Conservation (phyloP, 2,329 filamentous ascomycete genomes). For the Botrytis hyacinthi region DNA sequence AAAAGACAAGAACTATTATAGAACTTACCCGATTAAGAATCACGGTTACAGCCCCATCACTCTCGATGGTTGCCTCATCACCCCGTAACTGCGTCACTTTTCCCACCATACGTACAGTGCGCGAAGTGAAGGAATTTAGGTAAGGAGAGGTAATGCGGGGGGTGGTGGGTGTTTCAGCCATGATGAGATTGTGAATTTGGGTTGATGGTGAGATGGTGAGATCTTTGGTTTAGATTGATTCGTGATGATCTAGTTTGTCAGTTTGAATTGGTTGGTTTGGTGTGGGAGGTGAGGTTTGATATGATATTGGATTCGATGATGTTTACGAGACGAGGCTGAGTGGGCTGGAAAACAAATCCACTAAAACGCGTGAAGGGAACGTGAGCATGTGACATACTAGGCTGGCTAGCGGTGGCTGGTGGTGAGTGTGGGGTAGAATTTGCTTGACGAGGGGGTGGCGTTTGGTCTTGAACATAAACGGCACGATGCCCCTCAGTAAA, state of each 20-base stretch:
- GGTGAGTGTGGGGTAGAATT: neutral
- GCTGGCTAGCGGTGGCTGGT: neutral
- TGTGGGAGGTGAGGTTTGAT: neutral
- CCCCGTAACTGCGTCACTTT: conserved; percentile 80
- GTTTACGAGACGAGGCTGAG: conserved; percentile 5
- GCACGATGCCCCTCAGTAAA: neutral
- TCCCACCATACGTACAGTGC: conserved; percentile 81
- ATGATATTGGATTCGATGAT: neutral
- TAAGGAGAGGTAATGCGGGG: conserved; percentile 81
- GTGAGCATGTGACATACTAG: neutral
- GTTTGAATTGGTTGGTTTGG: neutral
- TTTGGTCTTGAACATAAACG: neutral
- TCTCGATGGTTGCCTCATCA: conserved; percentile 76
- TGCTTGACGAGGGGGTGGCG: neutral
- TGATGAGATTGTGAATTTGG: neutral
- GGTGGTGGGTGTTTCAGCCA: conserved; percentile 47
- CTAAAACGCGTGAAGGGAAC: neutral
- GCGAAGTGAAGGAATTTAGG: conserved; percentile 71
- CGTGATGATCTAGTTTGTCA: neutral
- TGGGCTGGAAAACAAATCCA: neutral
- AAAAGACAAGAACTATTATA: neutral
- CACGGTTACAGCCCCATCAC: conserved; percentile 72
- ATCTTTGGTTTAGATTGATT: neutral
- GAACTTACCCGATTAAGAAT: conserved; percentile 59
- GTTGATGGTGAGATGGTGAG: neutral